phyloP scores from a whole-genome alignment of 768 basidiomycete genomes.

The Sistotremastrum niveocremeum region DNA sequence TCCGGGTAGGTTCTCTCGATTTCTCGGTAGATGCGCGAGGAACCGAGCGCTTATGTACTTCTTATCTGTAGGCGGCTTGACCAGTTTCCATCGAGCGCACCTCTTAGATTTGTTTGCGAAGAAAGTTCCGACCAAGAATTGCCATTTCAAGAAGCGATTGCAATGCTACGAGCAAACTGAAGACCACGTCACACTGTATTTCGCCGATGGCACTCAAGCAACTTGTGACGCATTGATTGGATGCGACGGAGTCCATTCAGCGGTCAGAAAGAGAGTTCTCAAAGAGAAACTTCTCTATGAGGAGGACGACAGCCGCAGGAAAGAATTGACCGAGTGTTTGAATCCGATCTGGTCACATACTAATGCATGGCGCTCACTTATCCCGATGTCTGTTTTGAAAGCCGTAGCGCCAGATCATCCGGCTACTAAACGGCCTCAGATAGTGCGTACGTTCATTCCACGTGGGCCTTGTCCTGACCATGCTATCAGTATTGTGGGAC shows the following conservation, averaged over 20 bases:
- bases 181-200: slow-evolving; percentile 7
- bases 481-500: not conserved
- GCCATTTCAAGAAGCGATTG: slow-evolving; percentile 20
- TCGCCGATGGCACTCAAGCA: slow-evolving; percentile 15
- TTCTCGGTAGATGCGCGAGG: not conserved
- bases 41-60: too few relatives aligned
- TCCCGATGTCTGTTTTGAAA: slow-evolving; percentile 25
- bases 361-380: slow-evolving; percentile 32
- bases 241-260: slow-evolving; percentile 20
- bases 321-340: slow-evolving; percentile 18
- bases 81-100: slow-evolving; percentile 35
- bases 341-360: slow-evolving; percentile 35
- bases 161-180: slow-evolving; percentile 7
- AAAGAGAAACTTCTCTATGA: slow-evolving; percentile 7
- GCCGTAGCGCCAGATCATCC: slow-evolving; percentile 15
- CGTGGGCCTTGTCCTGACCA: slow-evolving; percentile 25
- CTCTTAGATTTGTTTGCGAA: slow-evolving; percentile 31
- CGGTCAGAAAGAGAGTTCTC: slow-evolving; percentile 19
- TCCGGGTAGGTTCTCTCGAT: slow-evolving; percentile 15
- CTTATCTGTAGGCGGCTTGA: slow-evolving; percentile 8
- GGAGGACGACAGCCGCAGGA: slow-evolving; percentile 6
- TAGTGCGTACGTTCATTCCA: slow-evolving; percentile 35
- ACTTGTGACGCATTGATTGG: slow-evolving; percentile 20
- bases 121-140: slow-evolving; percentile 14
- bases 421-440: slow-evolving; percentile 26